phyloP scores from a whole-genome alignment of 2,329 filamentous ascomycete species.

The Colletotrichum spinosum region DNA sequence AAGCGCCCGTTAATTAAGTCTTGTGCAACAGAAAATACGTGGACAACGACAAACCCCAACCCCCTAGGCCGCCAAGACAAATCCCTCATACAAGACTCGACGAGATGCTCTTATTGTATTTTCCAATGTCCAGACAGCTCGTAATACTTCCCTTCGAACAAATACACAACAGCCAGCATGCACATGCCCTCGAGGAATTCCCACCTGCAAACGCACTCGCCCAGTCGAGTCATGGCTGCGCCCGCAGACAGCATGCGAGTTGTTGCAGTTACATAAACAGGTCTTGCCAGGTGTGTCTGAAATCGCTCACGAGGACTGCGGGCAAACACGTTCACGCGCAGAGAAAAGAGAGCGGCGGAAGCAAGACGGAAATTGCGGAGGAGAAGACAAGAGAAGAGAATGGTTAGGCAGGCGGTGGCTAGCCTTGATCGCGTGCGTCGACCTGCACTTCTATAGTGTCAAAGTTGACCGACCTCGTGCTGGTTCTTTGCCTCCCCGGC shows the following conservation, averaged over 20 bases:
- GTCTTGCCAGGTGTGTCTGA: constrained; percentile 14
- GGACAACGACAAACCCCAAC: constrained; percentile 2
- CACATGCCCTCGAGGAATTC: not conserved
- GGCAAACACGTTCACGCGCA: not conserved
- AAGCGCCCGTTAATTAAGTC: constrained; percentile 4
- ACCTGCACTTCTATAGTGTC: not conserved
- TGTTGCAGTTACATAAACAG: constrained; percentile 5
- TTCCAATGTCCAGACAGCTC: not conserved
- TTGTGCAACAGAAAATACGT: no score
- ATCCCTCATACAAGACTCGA: constrained; percentile 3
- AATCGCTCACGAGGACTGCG: constrained; percentile 15
- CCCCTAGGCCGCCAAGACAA: constrained; percentile 7
- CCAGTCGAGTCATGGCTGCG: constrained; percentile 6
- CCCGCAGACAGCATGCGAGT: constrained; percentile 3
- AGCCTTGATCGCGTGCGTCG: constrained; percentile 4
- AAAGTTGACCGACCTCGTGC: constrained; percentile 4
- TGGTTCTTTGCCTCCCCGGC: not conserved
- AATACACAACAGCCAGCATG: not conserved
- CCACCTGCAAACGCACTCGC: constrained; percentile 1
- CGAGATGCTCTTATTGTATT: constrained; percentile 5
- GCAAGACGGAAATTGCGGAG: not conserved
- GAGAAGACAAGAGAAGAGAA: not conserved
- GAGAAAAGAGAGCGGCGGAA: not conserved
- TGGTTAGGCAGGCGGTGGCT: not conserved
- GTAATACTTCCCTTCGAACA: not conserved